These are phyloP conservation scores for Xylariaceae sp. DNA, from an alignment of 2,329 filamentous ascomycete genomes.

Conservation along the genomic window DNA sequence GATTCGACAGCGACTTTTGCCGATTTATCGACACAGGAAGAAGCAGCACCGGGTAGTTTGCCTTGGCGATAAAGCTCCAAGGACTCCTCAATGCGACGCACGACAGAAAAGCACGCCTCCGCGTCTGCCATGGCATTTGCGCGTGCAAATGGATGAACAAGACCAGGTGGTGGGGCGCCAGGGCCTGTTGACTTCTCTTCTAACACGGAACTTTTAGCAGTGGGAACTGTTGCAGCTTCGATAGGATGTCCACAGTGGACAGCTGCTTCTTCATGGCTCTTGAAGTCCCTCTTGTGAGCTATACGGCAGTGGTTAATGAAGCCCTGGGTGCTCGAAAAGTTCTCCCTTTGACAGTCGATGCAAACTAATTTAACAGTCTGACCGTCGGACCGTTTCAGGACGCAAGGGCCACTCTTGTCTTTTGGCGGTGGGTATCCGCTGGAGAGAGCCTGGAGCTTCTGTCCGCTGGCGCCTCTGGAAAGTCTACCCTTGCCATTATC, in stretches of 20 bases:
- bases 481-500: constrained; percentile 51
- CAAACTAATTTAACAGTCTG: constrained; percentile 87
- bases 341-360: constrained; percentile 77
- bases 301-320: constrained; percentile 99
- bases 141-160: constrained; percentile 59
- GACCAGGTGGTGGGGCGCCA: constrained; percentile 38
- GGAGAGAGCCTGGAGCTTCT: constrained; percentile 64
- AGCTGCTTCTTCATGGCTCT: constrained; percentile 92
- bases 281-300: constrained; percentile 86
- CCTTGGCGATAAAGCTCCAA: constrained; percentile 48
- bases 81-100: constrained; percentile 47
- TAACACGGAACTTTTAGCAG: constrained; percentile 38
- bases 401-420: constrained; percentile 75
- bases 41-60: constrained; percentile 44
- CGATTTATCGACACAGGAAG: constrained; percentile 25
- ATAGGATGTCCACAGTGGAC: constrained; percentile 79
- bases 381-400: constrained; percentile 80
- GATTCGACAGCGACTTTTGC: constrained; percentile 24
- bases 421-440: constrained; percentile 68
- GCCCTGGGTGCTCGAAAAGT: constrained; percentile 96
- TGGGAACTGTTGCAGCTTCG: constrained; percentile 51
- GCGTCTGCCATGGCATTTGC: constrained; percentile 50
- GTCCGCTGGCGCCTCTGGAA: constrained; percentile 46
- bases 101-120: constrained; percentile 48
- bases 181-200: constrained; percentile 36